These are phyloP conservation scores for Kurtzmaniella quercitrusa DNA, from an alignment of 1,139 yeast genomes.

Conservation along the genomic window DNA sequence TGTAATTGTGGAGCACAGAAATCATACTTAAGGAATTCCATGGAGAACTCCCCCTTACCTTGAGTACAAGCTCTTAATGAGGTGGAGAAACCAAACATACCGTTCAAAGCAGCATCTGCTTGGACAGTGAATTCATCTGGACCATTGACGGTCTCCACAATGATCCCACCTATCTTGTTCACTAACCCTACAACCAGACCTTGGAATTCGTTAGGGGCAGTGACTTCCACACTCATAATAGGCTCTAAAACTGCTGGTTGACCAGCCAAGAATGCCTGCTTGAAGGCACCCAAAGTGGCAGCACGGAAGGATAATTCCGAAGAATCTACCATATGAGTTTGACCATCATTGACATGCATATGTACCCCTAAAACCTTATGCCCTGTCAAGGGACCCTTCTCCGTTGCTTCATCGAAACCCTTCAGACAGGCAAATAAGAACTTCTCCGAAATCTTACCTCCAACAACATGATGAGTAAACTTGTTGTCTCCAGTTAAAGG, in stretches of 20 bases:
- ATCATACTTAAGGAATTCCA: conserved; percentile 90
- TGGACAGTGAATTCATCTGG: conserved; percentile 90
- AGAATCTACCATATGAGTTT: conserved; percentile 94
- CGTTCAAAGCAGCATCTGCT: conserved; percentile 92
- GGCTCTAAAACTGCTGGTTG: conserved; percentile 92
- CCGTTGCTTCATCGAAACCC: conserved; percentile 93
- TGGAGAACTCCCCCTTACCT: conserved; percentile 96
- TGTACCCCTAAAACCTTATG: conserved; percentile 88
- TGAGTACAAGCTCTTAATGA: conserved; percentile 94
- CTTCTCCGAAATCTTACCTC: conserved; percentile 96
- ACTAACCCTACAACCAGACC: conserved; percentile 87
- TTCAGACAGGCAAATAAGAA: conserved; percentile 90
- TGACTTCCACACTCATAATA: conserved; percentile 86
- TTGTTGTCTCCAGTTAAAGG: conserved; percentile 65
- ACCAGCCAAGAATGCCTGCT: conserved; percentile 80
- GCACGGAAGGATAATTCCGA: conserved; percentile 92
- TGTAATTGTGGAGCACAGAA: conserved; percentile 91
- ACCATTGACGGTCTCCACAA: conserved; percentile 89
- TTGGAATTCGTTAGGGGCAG: conserved; percentile 96
- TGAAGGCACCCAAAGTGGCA: conserved; percentile 90
- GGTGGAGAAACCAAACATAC: conserved; percentile 96
- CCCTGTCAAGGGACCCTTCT: conserved; percentile 95
- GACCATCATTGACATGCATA: conserved; percentile 96
- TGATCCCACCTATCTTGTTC: conserved; percentile 89
- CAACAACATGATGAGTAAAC: conserved; percentile 85